Evolutionary conservation across 345 rosid genomes (phyloP), one percentile per base, ranked within the genome.

Genomic region (Ceriops tagal): DNA sequence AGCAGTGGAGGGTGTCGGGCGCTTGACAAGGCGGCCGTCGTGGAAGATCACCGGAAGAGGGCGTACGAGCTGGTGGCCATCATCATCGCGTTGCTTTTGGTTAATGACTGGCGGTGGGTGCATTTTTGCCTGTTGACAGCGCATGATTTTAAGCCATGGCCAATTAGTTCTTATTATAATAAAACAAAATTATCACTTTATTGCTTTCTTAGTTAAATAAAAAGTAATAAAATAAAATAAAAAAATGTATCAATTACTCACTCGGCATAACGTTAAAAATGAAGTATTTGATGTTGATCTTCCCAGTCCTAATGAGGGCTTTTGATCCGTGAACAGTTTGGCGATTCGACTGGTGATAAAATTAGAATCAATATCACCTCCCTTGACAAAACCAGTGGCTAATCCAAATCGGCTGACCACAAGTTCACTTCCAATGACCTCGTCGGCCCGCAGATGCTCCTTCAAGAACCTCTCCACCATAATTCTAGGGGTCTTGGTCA

Each of bases 11-110:
- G 97, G 89, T 6, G 91, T 88, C 2, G 98, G 97, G 1, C 88
- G 92, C 72, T 86, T 89, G 39, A 89, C 92, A 0, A 93, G 87
- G 70, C 98, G 90, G 62, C 98, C 97, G 46, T 91, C 97, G 63
- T 93, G 98, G 78, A 93, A 93, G 68, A 93, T 87, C 35, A 93
- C 97, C 7, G 97, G 96, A 51, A 70, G 61, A 1, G 93, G 97
- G 51, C 81, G 93, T 34, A 76, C 73, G 32, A 74, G 79, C 47
- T 74, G 65, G 60, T 61, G 62, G 55, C 68, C 76, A 1, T 71
- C 76, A 0, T 70, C 60, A 22, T 21, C 59, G 28, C 52, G 69
- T 11, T 43, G 49, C 58, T 68, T 74, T 37, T 70, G 61, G 24
- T 59, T 24, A 58, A 70, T 60, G 32, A 78, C 13, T 39, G 76